These are phyloP conservation scores for Sporormia fimetaria DNA, from an alignment of 495 filamentous ascomycete genomes.

Conservation along the genomic window DNA sequence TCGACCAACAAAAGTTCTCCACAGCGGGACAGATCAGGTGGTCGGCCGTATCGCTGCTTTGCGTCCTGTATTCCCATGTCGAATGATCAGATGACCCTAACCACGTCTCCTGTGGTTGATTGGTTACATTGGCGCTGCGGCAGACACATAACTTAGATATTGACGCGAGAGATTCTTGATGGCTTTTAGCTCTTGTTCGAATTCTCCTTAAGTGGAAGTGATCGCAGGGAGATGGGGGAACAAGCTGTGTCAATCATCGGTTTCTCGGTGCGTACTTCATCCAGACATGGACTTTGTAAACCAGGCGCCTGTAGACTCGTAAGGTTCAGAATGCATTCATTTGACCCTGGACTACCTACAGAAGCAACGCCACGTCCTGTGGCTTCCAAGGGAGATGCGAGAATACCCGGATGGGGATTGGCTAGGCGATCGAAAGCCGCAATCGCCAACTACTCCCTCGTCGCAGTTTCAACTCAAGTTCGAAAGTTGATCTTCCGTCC, in stretches of 20 bases:
- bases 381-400: background rate
- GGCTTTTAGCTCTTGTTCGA: no score
- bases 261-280: no score
- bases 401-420: background rate
- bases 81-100: conserved; percentile 14
- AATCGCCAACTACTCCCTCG: background rate
- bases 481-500: background rate
- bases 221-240: no score
- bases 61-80: conserved; percentile 1
- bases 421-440: background rate
- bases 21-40: conserved; percentile 14
- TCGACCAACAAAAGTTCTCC: no score
- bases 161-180: no score
- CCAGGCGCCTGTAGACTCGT: background rate
- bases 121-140: conserved; percentile 7
- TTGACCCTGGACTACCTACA: background rate
- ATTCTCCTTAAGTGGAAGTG: no score
- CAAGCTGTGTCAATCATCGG: no score
- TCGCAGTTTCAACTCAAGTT: background rate
- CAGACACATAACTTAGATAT: no score
- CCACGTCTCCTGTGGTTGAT: conserved; percentile 2
- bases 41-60: conserved; percentile 3
- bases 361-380: background rate
- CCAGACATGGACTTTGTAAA: no score
- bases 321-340: background rate